Percentiles rank a stretch among this genome's conserved stretches.
Conservation (phyloP, 2,329 filamentous ascomycete species). For the Xylaria arbuscula region DNA sequence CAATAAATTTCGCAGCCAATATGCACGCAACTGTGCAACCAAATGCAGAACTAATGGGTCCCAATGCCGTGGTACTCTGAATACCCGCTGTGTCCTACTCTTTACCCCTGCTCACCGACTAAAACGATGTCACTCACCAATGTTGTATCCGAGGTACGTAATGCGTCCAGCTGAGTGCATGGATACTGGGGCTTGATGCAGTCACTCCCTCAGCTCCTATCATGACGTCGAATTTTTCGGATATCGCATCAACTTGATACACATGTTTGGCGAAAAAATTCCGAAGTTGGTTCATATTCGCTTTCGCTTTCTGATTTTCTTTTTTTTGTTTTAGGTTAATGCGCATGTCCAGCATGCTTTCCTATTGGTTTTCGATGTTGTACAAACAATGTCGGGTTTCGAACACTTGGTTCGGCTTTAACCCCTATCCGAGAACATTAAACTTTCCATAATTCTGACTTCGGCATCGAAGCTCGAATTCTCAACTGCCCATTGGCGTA, state of each 20-base stretch:
- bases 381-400: slow-evolving; percentile 10
- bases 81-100: slow-evolving; percentile 2
- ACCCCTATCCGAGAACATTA: slow-evolving; percentile 43
- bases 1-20: slow-evolving; percentile 15
- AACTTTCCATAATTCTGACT: slow-evolving; percentile 44
- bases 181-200: slow-evolving; percentile 26
- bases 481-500: slow-evolving; percentile 50
- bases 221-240: slow-evolving; percentile 1
- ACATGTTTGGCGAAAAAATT: neutral
- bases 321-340: neutral
- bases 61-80: slow-evolving; percentile 29
- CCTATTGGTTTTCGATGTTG: neutral
- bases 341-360: slow-evolving; percentile 25
- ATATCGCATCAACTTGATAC: slow-evolving; percentile 16
- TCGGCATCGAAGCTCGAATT: slow-evolving; percentile 51
- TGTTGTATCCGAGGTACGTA: neutral
- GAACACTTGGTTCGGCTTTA: slow-evolving; percentile 21
- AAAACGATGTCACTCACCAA: slow-evolving; percentile 12
- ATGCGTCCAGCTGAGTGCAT: slow-evolving; percentile 17
- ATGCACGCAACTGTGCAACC: slow-evolving; percentile 18
- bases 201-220: slow-evolving; percentile 25
- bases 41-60: slow-evolving; percentile 18
- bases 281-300: slow-evolving; percentile 5
- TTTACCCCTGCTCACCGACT: slow-evolving; percentile 8
- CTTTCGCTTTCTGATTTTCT: slow-evolving; percentile 1